Evolutionary conservation across 1,284 basidiomycete genomes (phyloP).

Genomic region (Termitomyces sp.): DNA sequence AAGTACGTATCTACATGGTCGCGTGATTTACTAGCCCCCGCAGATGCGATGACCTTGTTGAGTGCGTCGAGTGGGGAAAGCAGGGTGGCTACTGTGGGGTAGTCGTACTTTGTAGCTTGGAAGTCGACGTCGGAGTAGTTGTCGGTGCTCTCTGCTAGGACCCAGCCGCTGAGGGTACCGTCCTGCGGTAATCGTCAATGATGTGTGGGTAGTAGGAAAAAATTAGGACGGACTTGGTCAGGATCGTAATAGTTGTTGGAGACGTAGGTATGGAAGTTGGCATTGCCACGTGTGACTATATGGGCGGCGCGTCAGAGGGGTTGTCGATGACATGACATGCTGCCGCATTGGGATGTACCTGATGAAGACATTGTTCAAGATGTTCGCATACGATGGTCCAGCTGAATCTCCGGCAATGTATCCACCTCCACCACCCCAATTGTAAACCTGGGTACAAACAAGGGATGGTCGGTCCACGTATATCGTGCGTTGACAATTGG

Average conservation of each 20-base stretch:
- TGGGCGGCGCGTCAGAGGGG: background rate
- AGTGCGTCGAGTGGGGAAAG: slow-evolving; percentile 29
- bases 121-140: slow-evolving; percentile 33
- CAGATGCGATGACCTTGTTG: slow-evolving; percentile 27
- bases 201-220: background rate
- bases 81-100: slow-evolving; percentile 29
- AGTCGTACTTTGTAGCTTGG: slow-evolving; percentile 27
- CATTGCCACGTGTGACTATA: slow-evolving; percentile 33
- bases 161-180: slow-evolving; percentile 29
- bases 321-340: slow-evolving; percentile 7
- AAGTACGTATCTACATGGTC: slow-evolving; percentile 32
- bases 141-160: slow-evolving; percentile 25
- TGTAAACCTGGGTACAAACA: slow-evolving; percentile 27
- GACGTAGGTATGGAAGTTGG: slow-evolving; percentile 33
- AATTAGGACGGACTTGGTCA: slow-evolving; percentile 22
- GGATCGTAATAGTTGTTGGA: slow-evolving; percentile 33
- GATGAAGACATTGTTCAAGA: slow-evolving; percentile 34
- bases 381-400: slow-evolving; percentile 31
- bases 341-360: slow-evolving; percentile 17
- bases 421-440: slow-evolving; percentile 33
- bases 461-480: background rate
- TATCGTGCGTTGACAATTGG: too few relatives aligned
- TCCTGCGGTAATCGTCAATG: slow-evolving; percentile 17
- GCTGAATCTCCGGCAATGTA: slow-evolving; percentile 35
- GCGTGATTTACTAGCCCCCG: slow-evolving; percentile 31